Evolutionary conservation across 1,139 yeast genomes (phyloP).

Genomic region (Candida albicans): DNA sequence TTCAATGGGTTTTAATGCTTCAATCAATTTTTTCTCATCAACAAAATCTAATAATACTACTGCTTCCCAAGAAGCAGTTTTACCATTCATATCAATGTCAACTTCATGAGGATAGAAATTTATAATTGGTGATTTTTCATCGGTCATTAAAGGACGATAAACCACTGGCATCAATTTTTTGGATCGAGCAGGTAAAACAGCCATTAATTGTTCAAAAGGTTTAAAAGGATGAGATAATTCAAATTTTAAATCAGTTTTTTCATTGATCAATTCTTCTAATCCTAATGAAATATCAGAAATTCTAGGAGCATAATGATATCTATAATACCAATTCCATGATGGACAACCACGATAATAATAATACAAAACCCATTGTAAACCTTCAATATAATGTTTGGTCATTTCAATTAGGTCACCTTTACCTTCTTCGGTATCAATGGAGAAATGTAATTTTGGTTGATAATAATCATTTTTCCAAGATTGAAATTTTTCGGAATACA

Average conservation of each 20-base stretch:
- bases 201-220: slow-evolving; percentile 97
- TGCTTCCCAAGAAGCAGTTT: slow-evolving; percentile 97
- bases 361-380: slow-evolving; percentile 92
- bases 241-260: slow-evolving; percentile 52
- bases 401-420: slow-evolving; percentile 58
- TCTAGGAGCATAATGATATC: slow-evolving; percentile 89
- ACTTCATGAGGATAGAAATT: slow-evolving; percentile 92
- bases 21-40: slow-evolving; percentile 72
- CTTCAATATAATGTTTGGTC: slow-evolving; percentile 86
- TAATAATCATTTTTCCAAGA: slow-evolving; percentile 85
- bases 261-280: slow-evolving; percentile 49
- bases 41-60: slow-evolving; percentile 94
- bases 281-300: slow-evolving; percentile 83
- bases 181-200: slow-evolving; percentile 94
- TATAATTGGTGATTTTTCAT: slow-evolving; percentile 79
- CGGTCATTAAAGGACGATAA: slow-evolving; percentile 85
- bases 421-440: slow-evolving; percentile 38
- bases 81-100: slow-evolving; percentile 89
- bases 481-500: slow-evolving; percentile 72
- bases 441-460: slow-evolving; percentile 70
- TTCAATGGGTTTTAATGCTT: slow-evolving; percentile 69
- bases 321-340: slow-evolving; percentile 94
- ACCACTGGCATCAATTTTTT: slow-evolving; percentile 73
- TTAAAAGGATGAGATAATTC: slow-evolving; percentile 76
- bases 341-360: slow-evolving; percentile 89